Percentiles rank a stretch among this genome's conserved stretches.
Evolutionary conservation across 208 protist species (phyloP).

Genomic region (Phytomonas sp.): DNA sequence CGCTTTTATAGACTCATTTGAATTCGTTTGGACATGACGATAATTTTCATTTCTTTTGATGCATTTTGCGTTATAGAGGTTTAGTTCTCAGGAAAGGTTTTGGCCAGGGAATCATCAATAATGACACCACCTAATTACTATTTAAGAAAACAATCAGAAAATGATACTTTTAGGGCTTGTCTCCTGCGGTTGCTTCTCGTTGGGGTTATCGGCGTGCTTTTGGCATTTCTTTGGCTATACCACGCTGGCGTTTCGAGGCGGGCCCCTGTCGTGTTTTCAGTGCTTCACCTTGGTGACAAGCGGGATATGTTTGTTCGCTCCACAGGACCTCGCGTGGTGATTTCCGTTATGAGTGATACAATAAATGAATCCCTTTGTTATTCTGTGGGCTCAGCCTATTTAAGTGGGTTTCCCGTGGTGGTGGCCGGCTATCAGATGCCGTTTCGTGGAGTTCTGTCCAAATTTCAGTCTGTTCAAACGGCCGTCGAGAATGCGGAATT

Average conservation of each 20-base stretch:
- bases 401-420: not conserved
- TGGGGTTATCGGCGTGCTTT: not conserved
- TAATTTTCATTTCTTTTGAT: not conserved
- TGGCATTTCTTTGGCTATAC: not conserved
- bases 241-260: not conserved
- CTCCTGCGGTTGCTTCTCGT: not conserved
- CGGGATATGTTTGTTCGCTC: not conserved
- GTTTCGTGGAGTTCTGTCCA: no score
- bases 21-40: not conserved
- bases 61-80: not conserved
- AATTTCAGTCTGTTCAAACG: not conserved
- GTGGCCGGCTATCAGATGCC: not conserved
- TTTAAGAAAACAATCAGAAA: not conserved
- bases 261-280: not conserved
- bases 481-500: not conserved
- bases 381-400: constrained; percentile 1
- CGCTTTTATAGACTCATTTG: not conserved
- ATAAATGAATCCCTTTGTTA: constrained; percentile 2
- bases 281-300: not conserved
- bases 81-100: not conserved
- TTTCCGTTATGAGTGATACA: not conserved
- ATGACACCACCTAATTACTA: not conserved
- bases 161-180: not conserved
- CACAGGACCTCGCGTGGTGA: not conserved
- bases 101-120: not conserved